Conservation (phyloP, 2,329 filamentous ascomycete species). For the Pochonia chlamydosporia region DNA sequence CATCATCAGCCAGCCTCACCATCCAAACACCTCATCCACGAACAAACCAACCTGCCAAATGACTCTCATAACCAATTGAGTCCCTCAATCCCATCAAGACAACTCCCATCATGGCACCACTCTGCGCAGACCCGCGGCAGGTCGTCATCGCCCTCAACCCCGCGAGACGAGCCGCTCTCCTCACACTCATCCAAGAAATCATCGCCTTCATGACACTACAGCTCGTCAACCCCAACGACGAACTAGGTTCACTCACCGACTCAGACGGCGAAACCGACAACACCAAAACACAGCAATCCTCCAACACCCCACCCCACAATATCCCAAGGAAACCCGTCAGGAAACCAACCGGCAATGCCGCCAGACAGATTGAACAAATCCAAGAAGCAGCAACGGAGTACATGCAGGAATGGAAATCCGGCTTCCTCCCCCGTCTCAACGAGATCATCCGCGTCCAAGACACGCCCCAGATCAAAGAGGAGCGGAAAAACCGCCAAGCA, state of each 20-base stretch:
- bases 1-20: too few relatives aligned
- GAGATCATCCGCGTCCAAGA: slow-evolving; percentile 56
- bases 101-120: slow-evolving; percentile 45
- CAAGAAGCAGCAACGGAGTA: slow-evolving; percentile 55
- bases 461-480: slow-evolving; percentile 38
- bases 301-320: slow-evolving; percentile 8
- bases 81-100: too few relatives aligned
- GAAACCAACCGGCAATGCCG: slow-evolving; percentile 12
- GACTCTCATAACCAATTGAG: too few relatives aligned
- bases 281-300: slow-evolving; percentile 8
- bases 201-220: slow-evolving; percentile 48
- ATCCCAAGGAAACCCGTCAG: slow-evolving; percentile 5
- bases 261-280: slow-evolving; percentile 9
- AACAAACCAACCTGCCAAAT: too few relatives aligned
- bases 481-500: slow-evolving; percentile 39
- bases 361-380: slow-evolving; percentile 25
- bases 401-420: slow-evolving; percentile 72
- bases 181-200: slow-evolving; percentile 45
- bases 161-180: slow-evolving; percentile 44
- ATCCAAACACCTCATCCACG: too few relatives aligned
- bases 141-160: slow-evolving; percentile 49
- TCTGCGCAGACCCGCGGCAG: slow-evolving; percentile 48
- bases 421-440: slow-evolving; percentile 63
- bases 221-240: slow-evolving; percentile 33
- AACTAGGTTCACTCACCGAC: slow-evolving; percentile 23